phyloP scores from a whole-genome alignment of 1,284 basidiomycete genomes.

The Puccinia triticina region DNA sequence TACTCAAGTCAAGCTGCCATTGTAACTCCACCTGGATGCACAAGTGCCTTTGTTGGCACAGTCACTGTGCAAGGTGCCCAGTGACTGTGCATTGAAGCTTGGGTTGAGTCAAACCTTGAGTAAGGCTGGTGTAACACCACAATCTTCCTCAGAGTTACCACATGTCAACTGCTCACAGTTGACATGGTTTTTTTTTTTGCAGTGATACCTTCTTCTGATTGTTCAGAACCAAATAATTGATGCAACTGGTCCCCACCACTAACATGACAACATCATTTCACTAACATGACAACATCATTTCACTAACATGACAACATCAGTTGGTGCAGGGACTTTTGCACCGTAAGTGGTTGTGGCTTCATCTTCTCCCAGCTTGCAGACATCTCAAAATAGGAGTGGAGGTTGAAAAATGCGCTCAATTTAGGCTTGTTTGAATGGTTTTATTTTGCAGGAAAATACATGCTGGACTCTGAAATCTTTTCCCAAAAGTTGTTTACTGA shows the following conservation, averaged over 20 bases:
- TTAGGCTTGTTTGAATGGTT: conserved; percentile 97
- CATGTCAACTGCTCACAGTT: too few species aligned
- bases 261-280: too few species aligned
- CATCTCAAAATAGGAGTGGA: conserved; percentile 87
- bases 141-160: too few species aligned
- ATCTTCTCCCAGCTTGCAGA: conserved; percentile 75
- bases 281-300: too few species aligned
- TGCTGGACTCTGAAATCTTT: conserved; percentile 77
- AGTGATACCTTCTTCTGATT: conserved; percentile 89
- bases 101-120: too few species aligned
- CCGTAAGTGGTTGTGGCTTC: conserved; percentile 81
- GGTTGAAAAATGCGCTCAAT: conserved; percentile 91
- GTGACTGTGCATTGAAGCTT: too few species aligned
- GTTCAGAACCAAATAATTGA: conserved; percentile 93
- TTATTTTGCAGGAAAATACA: conserved; percentile 96
- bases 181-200: too few species aligned
- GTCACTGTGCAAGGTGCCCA: too few species aligned
- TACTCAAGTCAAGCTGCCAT: too few species aligned
- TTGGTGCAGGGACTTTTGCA: conserved; percentile 79
- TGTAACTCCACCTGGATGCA: too few species aligned
- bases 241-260: conserved; percentile 91
- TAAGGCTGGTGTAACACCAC: too few species aligned
- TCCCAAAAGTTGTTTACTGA: conserved; percentile 72
- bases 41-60: too few species aligned
- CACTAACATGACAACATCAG: conserved; percentile 91